phyloP scores from a whole-genome alignment of 192 early-diverging fungal genomes.

The Podila horticola region DNA sequence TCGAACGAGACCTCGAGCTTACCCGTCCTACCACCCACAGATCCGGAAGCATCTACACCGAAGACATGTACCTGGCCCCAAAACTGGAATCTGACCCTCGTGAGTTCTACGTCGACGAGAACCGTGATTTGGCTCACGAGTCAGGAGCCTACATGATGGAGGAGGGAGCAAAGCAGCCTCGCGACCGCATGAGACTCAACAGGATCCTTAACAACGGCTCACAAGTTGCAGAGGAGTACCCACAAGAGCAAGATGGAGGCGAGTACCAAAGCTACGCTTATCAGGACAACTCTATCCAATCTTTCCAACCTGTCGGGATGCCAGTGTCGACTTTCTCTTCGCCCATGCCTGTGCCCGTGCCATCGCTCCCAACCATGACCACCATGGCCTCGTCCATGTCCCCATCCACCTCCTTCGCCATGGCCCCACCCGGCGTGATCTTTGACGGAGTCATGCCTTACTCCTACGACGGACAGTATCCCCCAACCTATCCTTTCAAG shows the following conservation, averaged over 20 bases:
- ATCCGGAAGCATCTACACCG: slow-evolving; percentile 16
- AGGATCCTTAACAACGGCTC: slow-evolving; percentile 42
- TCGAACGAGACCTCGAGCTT: slow-evolving; percentile 26
- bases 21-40: slow-evolving; percentile 23
- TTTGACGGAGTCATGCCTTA: slow-evolving; percentile 49
- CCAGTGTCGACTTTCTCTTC: slow-evolving; percentile 42
- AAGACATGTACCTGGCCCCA: slow-evolving; percentile 44
- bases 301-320: slow-evolving; percentile 29
- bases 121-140: slow-evolving; percentile 20
- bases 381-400: slow-evolving; percentile 49
- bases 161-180: slow-evolving; percentile 49
- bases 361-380: slow-evolving; percentile 36
- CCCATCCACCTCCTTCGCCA: slow-evolving; percentile 41
- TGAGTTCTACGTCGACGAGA: slow-evolving; percentile 44
- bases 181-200: slow-evolving; percentile 47
- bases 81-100: slow-evolving; percentile 41
- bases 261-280: slow-evolving; percentile 25
- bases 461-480: slow-evolving; percentile 35
- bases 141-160: slow-evolving; percentile 11
- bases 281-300: slow-evolving; percentile 36
- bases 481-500: slow-evolving; percentile 48
- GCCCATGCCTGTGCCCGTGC: slow-evolving; percentile 36
- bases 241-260: not conserved
- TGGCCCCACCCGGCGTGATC: slow-evolving; percentile 41
- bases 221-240: slow-evolving; percentile 5